A percentile compares a stretch with the other conserved stretches of the same genome.
phyloP scores from a whole-genome alignment of 225 moss, liverwort and hornwort species.

The Ulota crispa region DNA sequence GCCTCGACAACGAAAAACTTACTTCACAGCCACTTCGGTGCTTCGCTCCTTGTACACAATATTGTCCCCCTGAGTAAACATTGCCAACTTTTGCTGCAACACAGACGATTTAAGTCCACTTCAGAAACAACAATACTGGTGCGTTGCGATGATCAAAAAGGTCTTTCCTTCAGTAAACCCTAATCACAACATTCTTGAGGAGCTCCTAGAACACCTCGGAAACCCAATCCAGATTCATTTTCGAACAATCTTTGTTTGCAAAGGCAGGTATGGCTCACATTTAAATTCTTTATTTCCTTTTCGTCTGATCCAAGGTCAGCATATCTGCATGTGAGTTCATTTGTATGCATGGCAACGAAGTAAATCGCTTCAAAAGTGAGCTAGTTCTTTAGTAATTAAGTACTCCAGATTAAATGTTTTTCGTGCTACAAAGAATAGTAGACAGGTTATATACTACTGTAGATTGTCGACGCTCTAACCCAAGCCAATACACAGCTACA shows the following conservation, averaged over 20 bases:
- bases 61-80: slow-evolving; percentile 69
- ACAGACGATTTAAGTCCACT: slow-evolving; percentile 1
- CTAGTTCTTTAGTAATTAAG: not conserved
- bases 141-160: not conserved
- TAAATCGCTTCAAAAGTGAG: not conserved
- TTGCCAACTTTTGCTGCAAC: slow-evolving; percentile 70
- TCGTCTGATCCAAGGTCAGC: not conserved
- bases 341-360: not conserved
- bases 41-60: slow-evolving; percentile 82
- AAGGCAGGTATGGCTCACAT: not conserved
- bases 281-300: too few relatives aligned
- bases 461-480: not conserved
- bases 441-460: not conserved
- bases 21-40: slow-evolving; percentile 69
- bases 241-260: not conserved
- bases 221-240: not conserved
- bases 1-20: slow-evolving; percentile 30
- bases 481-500: not conserved
- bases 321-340: not conserved
- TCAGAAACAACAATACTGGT: not conserved
- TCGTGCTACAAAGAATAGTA: not conserved
- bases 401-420: not conserved
- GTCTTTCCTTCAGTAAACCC: not conserved
- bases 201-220: not conserved
- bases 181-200: not conserved